Percentiles rank a stretch among this genome's conserved stretches.
phyloP scores from a whole-genome alignment of 441 rosid genomes.

The Gossypium aridum region DNA sequence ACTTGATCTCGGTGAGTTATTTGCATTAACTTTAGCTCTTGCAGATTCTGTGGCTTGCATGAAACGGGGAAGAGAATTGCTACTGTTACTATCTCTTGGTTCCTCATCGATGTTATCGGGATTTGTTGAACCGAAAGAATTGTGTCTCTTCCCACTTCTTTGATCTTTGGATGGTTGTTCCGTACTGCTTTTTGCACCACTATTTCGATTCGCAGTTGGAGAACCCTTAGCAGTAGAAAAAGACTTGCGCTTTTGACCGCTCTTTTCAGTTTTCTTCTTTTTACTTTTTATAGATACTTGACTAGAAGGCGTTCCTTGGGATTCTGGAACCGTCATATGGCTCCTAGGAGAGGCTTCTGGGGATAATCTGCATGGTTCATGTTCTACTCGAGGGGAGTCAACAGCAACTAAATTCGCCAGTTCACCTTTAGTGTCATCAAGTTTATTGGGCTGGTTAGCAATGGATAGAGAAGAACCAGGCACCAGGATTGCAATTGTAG shows the following conservation, averaged over 20 bases:
- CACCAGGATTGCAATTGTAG: conserved; percentile 20
- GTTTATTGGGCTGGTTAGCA: conserved; percentile 28
- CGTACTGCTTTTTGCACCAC: conserved; percentile 40
- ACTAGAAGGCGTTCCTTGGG: conserved; percentile 86
- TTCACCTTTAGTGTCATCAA: conserved; percentile 29
- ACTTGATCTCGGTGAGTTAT: conserved; percentile 86
- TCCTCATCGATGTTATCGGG: conserved; percentile 51
- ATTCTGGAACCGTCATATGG: conserved; percentile 55
- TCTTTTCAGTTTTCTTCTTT: conserved; percentile 42
- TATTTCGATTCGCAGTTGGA: conserved; percentile 45
- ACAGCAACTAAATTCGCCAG: conserved; percentile 21
- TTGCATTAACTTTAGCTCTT: conserved; percentile 73
- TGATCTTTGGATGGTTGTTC: conserved; percentile 53
- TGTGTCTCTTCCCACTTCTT: conserved; percentile 58
- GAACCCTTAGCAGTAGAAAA: conserved; percentile 49
- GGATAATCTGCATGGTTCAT: conserved; percentile 34
- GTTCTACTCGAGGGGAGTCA: conserved; percentile 26
- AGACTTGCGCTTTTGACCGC: conserved; percentile 50
- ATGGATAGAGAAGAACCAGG: conserved; percentile 21
- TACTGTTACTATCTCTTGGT: conserved; percentile 62
- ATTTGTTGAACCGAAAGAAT: conserved; percentile 54
- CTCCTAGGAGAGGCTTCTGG: conserved; percentile 62
- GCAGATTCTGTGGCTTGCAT: conserved; percentile 97
- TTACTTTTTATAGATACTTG: conserved; percentile 55
- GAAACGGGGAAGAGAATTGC: conserved; percentile 71